Base-by-base conservation (phyloP, 352 stramenopile genomes). In the Phytophthora tubulina region DNA sequence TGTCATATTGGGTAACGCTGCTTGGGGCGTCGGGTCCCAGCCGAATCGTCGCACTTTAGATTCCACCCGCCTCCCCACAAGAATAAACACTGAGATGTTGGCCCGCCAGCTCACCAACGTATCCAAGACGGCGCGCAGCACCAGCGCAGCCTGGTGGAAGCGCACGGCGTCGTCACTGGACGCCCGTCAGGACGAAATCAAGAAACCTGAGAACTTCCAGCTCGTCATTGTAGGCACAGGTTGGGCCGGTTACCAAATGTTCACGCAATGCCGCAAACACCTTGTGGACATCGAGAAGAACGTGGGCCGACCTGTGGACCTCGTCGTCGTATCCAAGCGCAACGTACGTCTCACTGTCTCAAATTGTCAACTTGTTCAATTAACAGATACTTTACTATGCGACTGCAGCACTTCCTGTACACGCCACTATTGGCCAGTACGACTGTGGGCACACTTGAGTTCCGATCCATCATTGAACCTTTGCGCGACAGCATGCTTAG, bases 401-500 rank as follows among this genome's bases (percentile, higher is more conserved):
- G 46, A 13, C 64, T 36, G 21, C 57, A 95, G 86, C 97, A 99
- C 79, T 99, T 99, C 76, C 73, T 99, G 56, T 99, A 99, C 89
- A 99, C 97, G 38, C 97, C 97, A 21, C 77, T 99, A 58, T 82
- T 99, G 9, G 96, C 97, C 6, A 97, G 85, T 36, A 99, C 96
- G 33, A 98, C 97, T 2, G 93, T 98, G 36, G 93, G 85, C 0
- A 99, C 97, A 27, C 82, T 99, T 30, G 97, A 99, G 81, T 99
- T 99, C 81, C 94, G 97, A 6, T 96, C 88, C 30, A 99, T 99
- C 72, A 95, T 98, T 71, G 97, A 99, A 76, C 97, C 97, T 11
- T 83, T 99, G 46, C 92, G 97, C 2, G 97, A 94, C 70, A 88
- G 70, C 32, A 80, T 80, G 53, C 86, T 94, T 62, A 84, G 85